These are phyloP conservation scores for Fusarium newnesense DNA, from an alignment of 2,329 filamentous ascomycete species.

Conservation along the genomic window DNA sequence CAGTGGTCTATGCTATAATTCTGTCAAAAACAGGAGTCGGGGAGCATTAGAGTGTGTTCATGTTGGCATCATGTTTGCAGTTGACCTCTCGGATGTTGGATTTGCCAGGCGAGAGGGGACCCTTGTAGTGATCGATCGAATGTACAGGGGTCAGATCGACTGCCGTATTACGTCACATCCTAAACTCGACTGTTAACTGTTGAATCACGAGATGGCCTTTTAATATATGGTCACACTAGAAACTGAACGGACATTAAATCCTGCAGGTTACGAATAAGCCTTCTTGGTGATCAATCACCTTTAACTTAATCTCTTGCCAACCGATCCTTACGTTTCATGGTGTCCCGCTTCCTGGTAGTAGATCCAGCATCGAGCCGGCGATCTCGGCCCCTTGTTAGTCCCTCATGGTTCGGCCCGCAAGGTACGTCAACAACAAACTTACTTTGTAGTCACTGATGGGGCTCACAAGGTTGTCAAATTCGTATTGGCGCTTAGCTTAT, in stretches of 20 bases:
- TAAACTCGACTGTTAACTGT: neutral
- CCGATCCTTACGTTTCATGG: neutral
- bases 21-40: conserved; percentile 10
- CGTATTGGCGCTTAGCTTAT: neutral
- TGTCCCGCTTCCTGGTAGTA: neutral
- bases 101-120: conserved; percentile 1
- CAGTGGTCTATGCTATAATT: conserved; percentile 9
- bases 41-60: neutral
- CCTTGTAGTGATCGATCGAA: neutral
- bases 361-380: conserved; percentile 9
- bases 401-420: conserved; percentile 6
- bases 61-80: conserved; percentile 2
- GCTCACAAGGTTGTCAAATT: neutral
- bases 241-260: neutral
- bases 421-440: neutral
- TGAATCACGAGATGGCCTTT: neutral
- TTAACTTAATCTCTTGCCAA: neutral
- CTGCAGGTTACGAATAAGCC: neutral
- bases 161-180: conserved; percentile 12
- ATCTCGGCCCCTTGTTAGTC: neutral
- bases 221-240: neutral
- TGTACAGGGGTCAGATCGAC: neutral
- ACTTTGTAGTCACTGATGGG: neutral
- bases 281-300: neutral
- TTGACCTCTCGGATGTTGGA: neutral